Evolutionary conservation across 176 grass and related monocot species (phyloP).

Genomic region (Oryza nivara): DNA sequence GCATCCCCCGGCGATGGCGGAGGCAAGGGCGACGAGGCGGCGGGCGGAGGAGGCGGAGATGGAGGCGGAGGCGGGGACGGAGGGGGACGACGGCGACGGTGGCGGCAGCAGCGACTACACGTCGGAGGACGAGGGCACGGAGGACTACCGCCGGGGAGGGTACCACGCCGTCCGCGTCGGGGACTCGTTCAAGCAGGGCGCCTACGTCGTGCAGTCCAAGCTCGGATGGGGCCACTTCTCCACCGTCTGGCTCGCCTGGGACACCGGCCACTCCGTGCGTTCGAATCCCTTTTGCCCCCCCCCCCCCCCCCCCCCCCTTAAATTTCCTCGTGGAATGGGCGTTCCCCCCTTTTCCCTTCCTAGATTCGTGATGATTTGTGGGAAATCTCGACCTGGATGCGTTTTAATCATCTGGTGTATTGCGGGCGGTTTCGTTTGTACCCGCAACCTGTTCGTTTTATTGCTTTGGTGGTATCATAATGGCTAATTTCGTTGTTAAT

Average conservation of each 20-base stretch:
- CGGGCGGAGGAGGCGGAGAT: constrained; percentile 14
- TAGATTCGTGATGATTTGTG: neutral
- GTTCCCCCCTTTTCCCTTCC: neutral
- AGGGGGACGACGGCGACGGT: constrained; percentile 57
- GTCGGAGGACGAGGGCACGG: constrained; percentile 96
- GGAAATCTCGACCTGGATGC: constrained; percentile 40
- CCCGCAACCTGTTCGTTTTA: constrained; percentile 41
- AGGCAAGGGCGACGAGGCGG: constrained; percentile 25
- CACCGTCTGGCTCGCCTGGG: constrained; percentile 99
- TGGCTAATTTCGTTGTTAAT: neutral
- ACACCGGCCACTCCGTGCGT: constrained; percentile 75
- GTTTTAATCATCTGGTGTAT: neutral
- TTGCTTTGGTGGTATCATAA: constrained; percentile 1
- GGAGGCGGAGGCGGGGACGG: constrained; percentile 40
- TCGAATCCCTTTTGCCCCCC: neutral
- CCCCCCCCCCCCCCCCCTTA: neutral
- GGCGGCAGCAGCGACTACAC: constrained; percentile 81
- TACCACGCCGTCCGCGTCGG: constrained; percentile 91
- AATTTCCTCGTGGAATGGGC: neutral
- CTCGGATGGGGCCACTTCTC: constrained; percentile 99
- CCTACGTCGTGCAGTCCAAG: constrained; percentile 93
- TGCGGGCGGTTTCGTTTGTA: constrained; percentile 14
- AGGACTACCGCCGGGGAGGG: constrained; percentile 94
- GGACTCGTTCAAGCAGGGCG: constrained; percentile 89
- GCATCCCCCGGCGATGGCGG: constrained; percentile 32